phyloP scores from a whole-genome alignment of 2,329 filamentous ascomycete species.

The Colletotrichum tropicicola region DNA sequence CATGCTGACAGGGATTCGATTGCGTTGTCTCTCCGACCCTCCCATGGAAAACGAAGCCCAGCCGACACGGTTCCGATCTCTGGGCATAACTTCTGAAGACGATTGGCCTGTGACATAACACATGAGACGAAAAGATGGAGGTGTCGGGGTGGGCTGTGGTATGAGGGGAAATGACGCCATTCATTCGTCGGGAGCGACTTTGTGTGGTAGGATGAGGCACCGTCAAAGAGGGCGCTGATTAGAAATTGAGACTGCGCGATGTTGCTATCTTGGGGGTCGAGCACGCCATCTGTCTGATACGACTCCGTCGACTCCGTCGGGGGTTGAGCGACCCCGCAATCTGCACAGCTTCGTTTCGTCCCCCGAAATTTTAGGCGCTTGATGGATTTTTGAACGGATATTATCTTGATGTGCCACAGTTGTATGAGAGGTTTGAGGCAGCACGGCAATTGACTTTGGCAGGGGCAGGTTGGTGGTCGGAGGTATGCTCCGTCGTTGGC shows the following conservation, averaged over 20 bases:
- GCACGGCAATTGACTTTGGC: background rate
- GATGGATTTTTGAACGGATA: background rate
- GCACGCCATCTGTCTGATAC: slow-evolving; percentile 25
- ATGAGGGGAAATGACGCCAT: slow-evolving; percentile 25
- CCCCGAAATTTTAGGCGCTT: too few species aligned
- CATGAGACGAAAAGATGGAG: background rate
- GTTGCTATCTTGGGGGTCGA: slow-evolving; percentile 24
- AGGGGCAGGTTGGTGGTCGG: background rate
- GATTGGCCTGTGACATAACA: slow-evolving; percentile 6
- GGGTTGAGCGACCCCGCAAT: slow-evolving; percentile 14
- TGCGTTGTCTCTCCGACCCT: slow-evolving; percentile 39
- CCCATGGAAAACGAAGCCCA: background rate
- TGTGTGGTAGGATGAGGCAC: background rate
- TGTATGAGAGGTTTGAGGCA: background rate
- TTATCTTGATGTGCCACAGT: background rate
- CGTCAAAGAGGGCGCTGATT: slow-evolving; percentile 5
- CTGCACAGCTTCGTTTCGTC: background rate
- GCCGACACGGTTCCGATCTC: slow-evolving; percentile 17
- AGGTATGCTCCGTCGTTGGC: background rate
- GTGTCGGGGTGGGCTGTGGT: background rate
- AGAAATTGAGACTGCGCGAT: slow-evolving; percentile 18
- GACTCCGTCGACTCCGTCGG: slow-evolving; percentile 3
- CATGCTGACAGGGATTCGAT: slow-evolving; percentile 61
- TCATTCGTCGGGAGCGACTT: background rate
- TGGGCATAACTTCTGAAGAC: background rate